Percentiles rank a stretch among this genome's conserved stretches.
Evolutionary conservation across 2,329 filamentous ascomycete genomes (phyloP).

Genomic region (Fusarium sp.): DNA sequence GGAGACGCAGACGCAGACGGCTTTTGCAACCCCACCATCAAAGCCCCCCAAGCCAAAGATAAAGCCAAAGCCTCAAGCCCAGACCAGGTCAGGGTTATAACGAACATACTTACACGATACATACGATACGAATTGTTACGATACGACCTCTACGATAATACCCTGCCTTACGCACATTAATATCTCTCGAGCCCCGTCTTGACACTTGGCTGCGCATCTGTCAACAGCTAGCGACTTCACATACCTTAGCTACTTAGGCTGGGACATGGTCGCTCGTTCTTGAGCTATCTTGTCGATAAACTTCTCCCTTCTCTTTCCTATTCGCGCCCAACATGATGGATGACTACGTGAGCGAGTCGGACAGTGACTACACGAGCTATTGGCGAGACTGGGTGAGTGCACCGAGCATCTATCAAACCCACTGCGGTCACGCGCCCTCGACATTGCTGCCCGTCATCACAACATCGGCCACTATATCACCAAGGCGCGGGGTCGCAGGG

Average conservation of each 20-base stretch:
- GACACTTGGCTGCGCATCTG: conserved; percentile 21
- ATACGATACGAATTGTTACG: conserved; percentile 23
- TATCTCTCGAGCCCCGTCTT: conserved; percentile 2
- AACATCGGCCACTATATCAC: background rate
- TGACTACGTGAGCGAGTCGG: conserved; percentile 96
- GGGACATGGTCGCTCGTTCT: conserved; percentile 49
- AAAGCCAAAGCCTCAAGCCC: conserved; percentile 11
- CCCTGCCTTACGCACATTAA: conserved; percentile 5
- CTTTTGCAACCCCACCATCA: conserved; percentile 42
- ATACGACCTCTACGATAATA: conserved; percentile 15
- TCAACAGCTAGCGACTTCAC: conserved; percentile 14
- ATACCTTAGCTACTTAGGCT: conserved; percentile 16
- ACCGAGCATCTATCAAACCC: conserved; percentile 1
- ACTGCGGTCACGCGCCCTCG: conserved; percentile 8
- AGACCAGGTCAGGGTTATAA: conserved; percentile 30
- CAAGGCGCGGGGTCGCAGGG: conserved; percentile 30
- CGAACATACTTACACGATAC: conserved; percentile 26
- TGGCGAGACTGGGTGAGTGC: conserved; percentile 97
- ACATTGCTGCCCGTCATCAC: conserved; percentile 1
- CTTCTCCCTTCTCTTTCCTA: conserved; percentile 11
- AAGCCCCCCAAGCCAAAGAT: conserved; percentile 2
- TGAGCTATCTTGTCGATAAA: conserved; percentile 41
- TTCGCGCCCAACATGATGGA: conserved; percentile 74
- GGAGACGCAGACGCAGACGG: conserved; percentile 25
- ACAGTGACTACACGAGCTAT: conserved; percentile 99